Conservation (phyloP, 257 asterid species). For the Solanum corneliomulleri region DNA sequence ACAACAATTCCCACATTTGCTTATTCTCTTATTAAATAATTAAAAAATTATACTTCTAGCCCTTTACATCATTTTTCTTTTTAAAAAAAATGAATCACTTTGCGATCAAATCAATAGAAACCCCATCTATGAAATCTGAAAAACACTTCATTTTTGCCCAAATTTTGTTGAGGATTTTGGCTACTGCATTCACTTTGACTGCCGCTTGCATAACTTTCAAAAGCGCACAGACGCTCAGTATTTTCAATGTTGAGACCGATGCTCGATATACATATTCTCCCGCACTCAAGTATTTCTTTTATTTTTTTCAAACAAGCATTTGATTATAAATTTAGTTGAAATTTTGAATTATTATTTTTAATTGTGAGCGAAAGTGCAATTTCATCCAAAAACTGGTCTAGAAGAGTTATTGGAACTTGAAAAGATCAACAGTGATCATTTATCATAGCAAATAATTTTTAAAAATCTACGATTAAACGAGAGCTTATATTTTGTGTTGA, state of each 20-base stretch:
- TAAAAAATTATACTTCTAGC: not conserved
- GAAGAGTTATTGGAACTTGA: not conserved
- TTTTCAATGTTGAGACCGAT: constrained; percentile 24
- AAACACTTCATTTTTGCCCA: constrained; percentile 20
- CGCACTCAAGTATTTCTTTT: constrained; percentile 36
- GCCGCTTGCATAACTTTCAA: constrained; percentile 43
- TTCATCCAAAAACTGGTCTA: not conserved
- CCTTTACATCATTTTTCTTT: not conserved
- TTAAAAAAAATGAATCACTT: not conserved
- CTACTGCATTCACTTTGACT: constrained; percentile 27
- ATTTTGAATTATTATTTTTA: not conserved
- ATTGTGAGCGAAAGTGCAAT: not conserved
- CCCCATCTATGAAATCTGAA: constrained; percentile 8
- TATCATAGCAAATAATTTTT: not conserved
- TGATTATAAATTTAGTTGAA: not conserved
- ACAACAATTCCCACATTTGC: not conserved
- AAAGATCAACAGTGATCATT: not conserved
- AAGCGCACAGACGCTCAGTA: constrained; percentile 26
- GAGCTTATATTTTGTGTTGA: not conserved
- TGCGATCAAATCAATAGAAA: not conserved
- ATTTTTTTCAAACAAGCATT: not conserved
- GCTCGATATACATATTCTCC: constrained; percentile 57
- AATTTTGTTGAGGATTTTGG: constrained; percentile 24
- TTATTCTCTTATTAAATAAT: not conserved
- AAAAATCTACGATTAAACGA: not conserved